Base-by-base conservation (phyloP, 2,329 filamentous ascomycete species). In the Cladophialophora exuberans region DNA sequence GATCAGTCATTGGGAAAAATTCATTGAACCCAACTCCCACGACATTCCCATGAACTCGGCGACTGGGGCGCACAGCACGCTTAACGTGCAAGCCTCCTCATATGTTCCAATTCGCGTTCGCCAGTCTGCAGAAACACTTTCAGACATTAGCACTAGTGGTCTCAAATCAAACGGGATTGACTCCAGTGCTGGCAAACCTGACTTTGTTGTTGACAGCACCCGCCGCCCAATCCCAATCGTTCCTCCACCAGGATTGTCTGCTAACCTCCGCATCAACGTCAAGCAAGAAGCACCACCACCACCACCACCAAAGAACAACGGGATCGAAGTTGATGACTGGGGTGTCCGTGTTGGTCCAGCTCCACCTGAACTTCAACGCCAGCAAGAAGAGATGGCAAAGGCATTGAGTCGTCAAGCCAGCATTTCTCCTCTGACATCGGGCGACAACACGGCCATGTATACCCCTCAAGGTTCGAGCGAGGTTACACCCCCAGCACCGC, bases 211-310 rank as follows among this genome's bases (percentile, higher is more conserved):
- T 36, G 54, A 53, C 38, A 50, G 42, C 28, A 43, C 43, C 23
- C 49, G 36, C 39, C 52, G 46, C 38, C 41, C 48, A 4, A 65
- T 65, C 48, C 62, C 62, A 17, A 65, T 65, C 30, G 56, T 63
- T n/a, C 52, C 59, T 23, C 62, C 61, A 45, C 61, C 57, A 35
- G 23, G 36, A 13, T 17, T 50, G 13, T 45, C 45, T 6, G 41
- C 57, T 5, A 30, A 28, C n/a, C 22, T 25, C n/a, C 39, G 26
- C 15, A 45, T 50, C 13, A 15, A 33, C 46, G 28, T 7, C 42
- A 47, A 49, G 1, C 25, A 36, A 7, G 6, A 22, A 22, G 39
- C 22, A 10, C 38, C 13, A 11, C 26, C 44, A 7, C 4, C 15
- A 22, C 33, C 22, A 10, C 38, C 13, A 11, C 26, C 44, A 17